Conservation (phyloP, 306 rosid species). For the Dryas drummondii region DNA sequence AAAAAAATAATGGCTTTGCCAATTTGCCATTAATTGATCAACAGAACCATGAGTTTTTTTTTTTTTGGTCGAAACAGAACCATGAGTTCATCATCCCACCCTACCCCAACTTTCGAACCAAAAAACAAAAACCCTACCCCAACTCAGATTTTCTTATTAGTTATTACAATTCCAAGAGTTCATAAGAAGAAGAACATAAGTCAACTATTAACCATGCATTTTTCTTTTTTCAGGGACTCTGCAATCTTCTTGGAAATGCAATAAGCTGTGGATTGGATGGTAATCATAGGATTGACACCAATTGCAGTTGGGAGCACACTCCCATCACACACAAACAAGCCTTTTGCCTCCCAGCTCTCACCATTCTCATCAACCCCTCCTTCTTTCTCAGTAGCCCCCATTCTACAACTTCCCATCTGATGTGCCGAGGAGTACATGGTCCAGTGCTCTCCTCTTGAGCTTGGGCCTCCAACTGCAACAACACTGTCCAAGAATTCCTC, state of each 20-base stretch:
- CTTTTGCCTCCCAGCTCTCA: conserved; percentile 89
- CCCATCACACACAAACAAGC: conserved; percentile 82
- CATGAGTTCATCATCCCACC: no score
- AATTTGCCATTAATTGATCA: neutral
- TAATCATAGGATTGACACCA: conserved; percentile 97
- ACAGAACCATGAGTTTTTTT: no score
- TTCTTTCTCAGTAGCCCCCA: conserved; percentile 60
- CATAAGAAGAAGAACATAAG: neutral
- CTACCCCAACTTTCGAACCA: no score
- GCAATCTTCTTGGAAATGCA: conserved; percentile 76
- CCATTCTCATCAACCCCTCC: conserved; percentile 85
- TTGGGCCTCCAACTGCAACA: conserved; percentile 55
- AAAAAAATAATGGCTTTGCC: neutral
- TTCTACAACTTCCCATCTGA: conserved; percentile 81
- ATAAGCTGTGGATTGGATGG: conserved; percentile 82
- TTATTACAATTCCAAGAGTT: no score
- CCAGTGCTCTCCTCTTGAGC: conserved; percentile 62
- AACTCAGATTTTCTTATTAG: no score
- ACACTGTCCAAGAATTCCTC: conserved; percentile 76
- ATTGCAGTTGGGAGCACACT: conserved; percentile 79
- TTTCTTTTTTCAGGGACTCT: conserved; percentile 40
- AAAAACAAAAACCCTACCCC: no score
- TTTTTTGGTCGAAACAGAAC: no score
- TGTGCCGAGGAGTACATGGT: conserved; percentile 57
- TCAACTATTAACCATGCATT: neutral